These are phyloP conservation scores for Aspergillus sp. DNA, from an alignment of 2,329 filamentous ascomycete genomes.

Conservation along the genomic window DNA sequence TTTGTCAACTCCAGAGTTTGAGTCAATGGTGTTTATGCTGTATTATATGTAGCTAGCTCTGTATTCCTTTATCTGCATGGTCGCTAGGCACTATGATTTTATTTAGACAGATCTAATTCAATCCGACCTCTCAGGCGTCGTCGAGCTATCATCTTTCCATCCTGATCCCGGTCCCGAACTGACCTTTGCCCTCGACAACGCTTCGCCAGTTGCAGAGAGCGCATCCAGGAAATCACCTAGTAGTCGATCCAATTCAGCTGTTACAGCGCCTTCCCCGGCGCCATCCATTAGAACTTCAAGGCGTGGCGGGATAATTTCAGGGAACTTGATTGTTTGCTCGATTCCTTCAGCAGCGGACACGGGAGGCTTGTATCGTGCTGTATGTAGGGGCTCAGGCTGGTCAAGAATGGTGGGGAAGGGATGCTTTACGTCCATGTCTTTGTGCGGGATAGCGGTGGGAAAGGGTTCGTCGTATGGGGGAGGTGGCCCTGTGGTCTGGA, in stretches of 20 bases:
- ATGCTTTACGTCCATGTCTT: slow-evolving; percentile 19
- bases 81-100: not conserved
- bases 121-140: slow-evolving; percentile 17
- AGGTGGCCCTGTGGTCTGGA: not conserved
- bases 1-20: too few relatives aligned
- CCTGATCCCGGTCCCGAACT: slow-evolving; percentile 9
- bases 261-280: slow-evolving; percentile 36
- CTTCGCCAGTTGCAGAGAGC: slow-evolving; percentile 38
- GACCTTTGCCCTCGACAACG: slow-evolving; percentile 21
- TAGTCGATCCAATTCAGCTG: slow-evolving; percentile 42
- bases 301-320: slow-evolving; percentile 38
- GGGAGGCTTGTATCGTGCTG: slow-evolving; percentile 17
- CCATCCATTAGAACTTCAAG: slow-evolving; percentile 39
- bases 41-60: not conserved
- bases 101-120: not conserved
- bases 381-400: slow-evolving; percentile 18
- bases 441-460: slow-evolving; percentile 24
- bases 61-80: too few relatives aligned
- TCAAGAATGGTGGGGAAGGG: slow-evolving; percentile 10
- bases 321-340: slow-evolving; percentile 32
- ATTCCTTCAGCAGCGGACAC: not conserved
- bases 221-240: slow-evolving; percentile 41
- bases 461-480: slow-evolving; percentile 22
- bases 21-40: too few relatives aligned
- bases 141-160: slow-evolving; percentile 8